phyloP scores from a whole-genome alignment of 768 basidiomycete species.

The Termitomyces sp. region DNA sequence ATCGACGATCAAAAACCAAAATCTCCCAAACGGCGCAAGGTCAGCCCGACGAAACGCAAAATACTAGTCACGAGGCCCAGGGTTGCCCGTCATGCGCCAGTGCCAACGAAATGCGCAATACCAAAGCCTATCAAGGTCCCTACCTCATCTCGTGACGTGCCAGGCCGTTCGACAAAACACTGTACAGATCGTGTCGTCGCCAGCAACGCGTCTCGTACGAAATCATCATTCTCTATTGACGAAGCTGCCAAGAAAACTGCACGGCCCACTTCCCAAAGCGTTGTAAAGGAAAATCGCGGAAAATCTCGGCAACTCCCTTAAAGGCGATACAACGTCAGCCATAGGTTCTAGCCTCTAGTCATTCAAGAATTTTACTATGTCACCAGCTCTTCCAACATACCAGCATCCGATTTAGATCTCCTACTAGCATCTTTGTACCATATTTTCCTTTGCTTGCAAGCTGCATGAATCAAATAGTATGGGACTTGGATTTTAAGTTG shows the following conservation, averaged over 20 bases:
- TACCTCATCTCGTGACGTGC: conserved; percentile 5
- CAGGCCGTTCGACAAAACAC: background rate
- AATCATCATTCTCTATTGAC: background rate
- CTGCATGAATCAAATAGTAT: background rate
- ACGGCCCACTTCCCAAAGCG: background rate
- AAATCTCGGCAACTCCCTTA: background rate
- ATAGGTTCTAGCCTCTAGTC: background rate
- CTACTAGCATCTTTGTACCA: conserved; percentile 4
- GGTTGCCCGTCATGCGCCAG: conserved; percentile 9
- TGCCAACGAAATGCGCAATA: background rate
- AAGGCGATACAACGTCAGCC: background rate
- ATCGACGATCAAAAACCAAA: conserved; percentile 16
- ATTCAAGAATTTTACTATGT: conserved; percentile 6
- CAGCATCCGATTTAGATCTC: background rate
- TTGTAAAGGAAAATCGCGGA: background rate
- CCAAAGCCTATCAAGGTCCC: conserved; percentile 9
- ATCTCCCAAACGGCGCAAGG: conserved; percentile 28
- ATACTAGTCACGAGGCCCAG: conserved; percentile 11
- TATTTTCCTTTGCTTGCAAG: background rate
- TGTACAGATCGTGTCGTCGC: background rate
- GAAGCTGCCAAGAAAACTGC: background rate
- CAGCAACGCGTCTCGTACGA: background rate
- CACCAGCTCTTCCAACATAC: background rate
- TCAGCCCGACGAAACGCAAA: conserved; percentile 14
- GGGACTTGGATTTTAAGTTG: background rate